These are phyloP conservation scores for Orbilia ellipsospora DNA, from an alignment of 2,329 filamentous ascomycete species.

Conservation along the genomic window DNA sequence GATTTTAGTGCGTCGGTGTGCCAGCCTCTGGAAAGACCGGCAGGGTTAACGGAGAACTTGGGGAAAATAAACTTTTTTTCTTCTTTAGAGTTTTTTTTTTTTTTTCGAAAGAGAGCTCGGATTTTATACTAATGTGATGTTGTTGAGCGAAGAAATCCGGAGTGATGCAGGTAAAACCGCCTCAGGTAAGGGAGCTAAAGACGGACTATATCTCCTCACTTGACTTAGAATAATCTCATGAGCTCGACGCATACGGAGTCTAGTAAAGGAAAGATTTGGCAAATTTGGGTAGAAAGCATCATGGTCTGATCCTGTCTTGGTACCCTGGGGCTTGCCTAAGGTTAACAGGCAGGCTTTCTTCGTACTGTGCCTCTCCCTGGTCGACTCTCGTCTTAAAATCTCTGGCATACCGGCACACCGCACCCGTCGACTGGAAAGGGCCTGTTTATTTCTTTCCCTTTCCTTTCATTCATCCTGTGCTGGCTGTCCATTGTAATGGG, in stretches of 20 bases:
- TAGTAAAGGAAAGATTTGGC: constrained; percentile 5
- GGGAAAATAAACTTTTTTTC: constrained; percentile 5
- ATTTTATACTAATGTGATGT: constrained; percentile 5
- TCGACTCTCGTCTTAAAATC: neutral
- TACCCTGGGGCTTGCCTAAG: neutral
- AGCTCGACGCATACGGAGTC: neutral
- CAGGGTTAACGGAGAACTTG: constrained; percentile 30
- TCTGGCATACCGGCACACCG: neutral
- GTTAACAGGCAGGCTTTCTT: neutral
- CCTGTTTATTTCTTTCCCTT: neutral
- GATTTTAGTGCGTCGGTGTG: constrained; percentile 48
- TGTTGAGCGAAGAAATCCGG: constrained; percentile 27
- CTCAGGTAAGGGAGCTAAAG: neutral
- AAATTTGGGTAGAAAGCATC: neutral
- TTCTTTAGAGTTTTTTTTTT: neutral
- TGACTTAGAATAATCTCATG: neutral
- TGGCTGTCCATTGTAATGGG: constrained; percentile 33
- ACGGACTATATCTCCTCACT: constrained; percentile 9
- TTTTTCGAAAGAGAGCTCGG: constrained; percentile 4
- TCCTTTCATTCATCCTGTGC: constrained; percentile 34
- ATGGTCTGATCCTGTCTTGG: constrained; percentile 21
- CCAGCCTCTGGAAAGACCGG: constrained; percentile 21
- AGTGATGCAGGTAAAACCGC: constrained; percentile 7
- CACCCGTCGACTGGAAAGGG: neutral
- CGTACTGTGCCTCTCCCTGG: neutral